Evolutionary conservation across 1,284 basidiomycete genomes (phyloP).

Genomic region (Austroboletus novae-zelandiae): DNA sequence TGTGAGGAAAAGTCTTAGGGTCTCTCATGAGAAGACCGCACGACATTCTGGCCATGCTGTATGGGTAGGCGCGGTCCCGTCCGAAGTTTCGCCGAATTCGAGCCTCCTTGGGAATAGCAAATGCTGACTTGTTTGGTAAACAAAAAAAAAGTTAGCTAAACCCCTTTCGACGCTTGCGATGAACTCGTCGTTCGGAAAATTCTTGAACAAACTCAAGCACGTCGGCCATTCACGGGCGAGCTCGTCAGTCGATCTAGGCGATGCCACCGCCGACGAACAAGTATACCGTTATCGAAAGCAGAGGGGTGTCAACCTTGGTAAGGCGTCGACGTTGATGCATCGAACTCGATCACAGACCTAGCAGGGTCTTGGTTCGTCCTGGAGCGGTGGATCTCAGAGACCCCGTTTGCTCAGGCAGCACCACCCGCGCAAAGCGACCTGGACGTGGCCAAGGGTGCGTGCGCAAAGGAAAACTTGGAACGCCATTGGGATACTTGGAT

Average conservation of each 20-base stretch:
- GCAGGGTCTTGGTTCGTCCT: conserved; percentile 76
- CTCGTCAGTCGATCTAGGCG: conserved; percentile 6
- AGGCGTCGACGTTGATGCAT: conserved; percentile 19
- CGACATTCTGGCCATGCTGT: background rate
- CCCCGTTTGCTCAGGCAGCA: conserved; percentile 53
- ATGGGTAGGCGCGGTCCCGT: no score
- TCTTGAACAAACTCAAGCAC: conserved; percentile 12
- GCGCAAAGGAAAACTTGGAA: conserved; percentile 66
- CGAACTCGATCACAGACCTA: conserved; percentile 8
- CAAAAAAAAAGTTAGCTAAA: no score
- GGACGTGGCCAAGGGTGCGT: conserved; percentile 65
- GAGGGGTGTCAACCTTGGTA: conserved; percentile 81
- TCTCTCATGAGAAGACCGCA: no score
- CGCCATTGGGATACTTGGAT: conserved; percentile 84
- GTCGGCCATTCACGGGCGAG: background rate
- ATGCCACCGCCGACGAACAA: conserved; percentile 21
- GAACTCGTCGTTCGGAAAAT: conserved; percentile 10
- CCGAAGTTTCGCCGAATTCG: no score
- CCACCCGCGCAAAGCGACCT: conserved; percentile 68
- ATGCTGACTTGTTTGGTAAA: no score
- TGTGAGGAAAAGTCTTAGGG: background rate
- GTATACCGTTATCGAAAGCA: conserved; percentile 73
- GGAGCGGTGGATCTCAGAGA: conserved; percentile 69
- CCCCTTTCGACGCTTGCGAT: conserved; percentile 2
- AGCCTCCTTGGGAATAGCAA: no score